Percentiles rank a stretch among this genome's conserved stretches.
phyloP scores from a whole-genome alignment of 768 basidiomycete species.

The Boletales sp. region DNA sequence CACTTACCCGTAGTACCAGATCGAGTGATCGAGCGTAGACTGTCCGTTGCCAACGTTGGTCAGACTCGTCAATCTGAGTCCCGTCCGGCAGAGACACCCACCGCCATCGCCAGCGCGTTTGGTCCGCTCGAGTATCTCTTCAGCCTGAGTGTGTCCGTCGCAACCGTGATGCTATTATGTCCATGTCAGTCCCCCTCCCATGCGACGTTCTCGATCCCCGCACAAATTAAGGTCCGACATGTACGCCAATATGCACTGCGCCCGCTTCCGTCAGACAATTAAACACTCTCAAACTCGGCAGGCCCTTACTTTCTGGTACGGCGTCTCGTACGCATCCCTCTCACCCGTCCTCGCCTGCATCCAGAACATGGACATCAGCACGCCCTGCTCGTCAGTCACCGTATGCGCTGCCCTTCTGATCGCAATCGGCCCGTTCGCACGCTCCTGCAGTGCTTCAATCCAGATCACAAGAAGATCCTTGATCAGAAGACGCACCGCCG shows the following conservation, averaged over 20 bases:
- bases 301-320: constrained; percentile 67
- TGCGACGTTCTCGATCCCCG: constrained; percentile 23
- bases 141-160: constrained; percentile 52
- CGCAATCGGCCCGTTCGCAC: constrained; percentile 63
- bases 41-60: constrained; percentile 2
- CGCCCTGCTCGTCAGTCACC: constrained; percentile 42
- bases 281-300: not conserved
- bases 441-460: constrained; percentile 48
- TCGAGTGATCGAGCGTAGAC: constrained; percentile 74
- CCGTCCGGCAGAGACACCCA: constrained; percentile 31
- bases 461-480: constrained; percentile 19
- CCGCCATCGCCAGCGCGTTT: constrained; percentile 57
- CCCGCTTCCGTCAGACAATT: constrained; percentile 2
- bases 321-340: constrained; percentile 59
- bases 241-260: constrained; percentile 74
- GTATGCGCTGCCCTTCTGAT: constrained; percentile 52
- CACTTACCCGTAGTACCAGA: constrained; percentile 73
- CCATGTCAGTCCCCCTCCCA: not conserved
- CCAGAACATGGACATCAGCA: constrained; percentile 65
- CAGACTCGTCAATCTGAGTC: constrained; percentile 6
- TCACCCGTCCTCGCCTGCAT: constrained; percentile 61
- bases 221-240: constrained; percentile 79
- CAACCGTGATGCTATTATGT: constrained; percentile 50
- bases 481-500: constrained; percentile 15
- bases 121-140: constrained; percentile 47